Percentiles rank a stretch among this genome's conserved stretches.
phyloP scores from a whole-genome alignment of 768 basidiomycete genomes.

The Polyporus arcularius region DNA sequence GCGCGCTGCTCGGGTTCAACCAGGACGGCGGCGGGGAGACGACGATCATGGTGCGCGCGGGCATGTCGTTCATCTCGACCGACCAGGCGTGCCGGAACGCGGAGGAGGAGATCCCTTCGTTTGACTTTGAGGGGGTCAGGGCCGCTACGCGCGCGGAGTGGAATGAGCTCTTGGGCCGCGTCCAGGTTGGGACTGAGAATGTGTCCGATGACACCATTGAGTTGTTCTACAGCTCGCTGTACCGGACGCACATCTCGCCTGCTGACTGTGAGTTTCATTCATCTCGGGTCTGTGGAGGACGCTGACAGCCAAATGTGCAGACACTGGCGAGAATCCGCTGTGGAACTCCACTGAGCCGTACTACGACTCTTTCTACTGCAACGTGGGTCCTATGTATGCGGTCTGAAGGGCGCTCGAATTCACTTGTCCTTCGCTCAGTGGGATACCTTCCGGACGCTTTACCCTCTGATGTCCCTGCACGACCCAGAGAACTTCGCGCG shows the following conservation, averaged over 20 bases:
- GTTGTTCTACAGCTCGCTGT: constrained; percentile 65
- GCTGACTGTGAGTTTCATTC: constrained; percentile 69
- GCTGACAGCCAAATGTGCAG: constrained; percentile 30
- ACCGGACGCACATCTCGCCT: constrained; percentile 62
- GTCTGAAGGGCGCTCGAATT: too few species aligned
- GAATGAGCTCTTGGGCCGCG: constrained; percentile 57
- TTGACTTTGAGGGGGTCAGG: constrained; percentile 54
- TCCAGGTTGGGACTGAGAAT: constrained; percentile 51
- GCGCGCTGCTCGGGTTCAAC: constrained; percentile 53
- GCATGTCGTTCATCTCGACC: constrained; percentile 64
- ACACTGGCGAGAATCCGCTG: constrained; percentile 63
- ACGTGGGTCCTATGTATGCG: too few species aligned
- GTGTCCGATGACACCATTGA: constrained; percentile 51
- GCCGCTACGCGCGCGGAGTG: constrained; percentile 46
- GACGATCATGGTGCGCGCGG: constrained; percentile 57
- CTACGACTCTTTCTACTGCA: constrained; percentile 58
- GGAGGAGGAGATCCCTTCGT: constrained; percentile 59
- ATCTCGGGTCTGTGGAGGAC: too few species aligned
- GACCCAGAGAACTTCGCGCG: constrained; percentile 59
- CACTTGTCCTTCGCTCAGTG: constrained; percentile 38
- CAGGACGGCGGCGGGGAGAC: constrained; percentile 41
- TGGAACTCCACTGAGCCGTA: constrained; percentile 69
- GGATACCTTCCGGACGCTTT: constrained; percentile 67
- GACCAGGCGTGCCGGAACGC: constrained; percentile 63
- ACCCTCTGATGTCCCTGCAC: constrained; percentile 63